Conservation (phyloP, 108 stramenopile species). For the Pseudonitzschia pungens region DNA sequence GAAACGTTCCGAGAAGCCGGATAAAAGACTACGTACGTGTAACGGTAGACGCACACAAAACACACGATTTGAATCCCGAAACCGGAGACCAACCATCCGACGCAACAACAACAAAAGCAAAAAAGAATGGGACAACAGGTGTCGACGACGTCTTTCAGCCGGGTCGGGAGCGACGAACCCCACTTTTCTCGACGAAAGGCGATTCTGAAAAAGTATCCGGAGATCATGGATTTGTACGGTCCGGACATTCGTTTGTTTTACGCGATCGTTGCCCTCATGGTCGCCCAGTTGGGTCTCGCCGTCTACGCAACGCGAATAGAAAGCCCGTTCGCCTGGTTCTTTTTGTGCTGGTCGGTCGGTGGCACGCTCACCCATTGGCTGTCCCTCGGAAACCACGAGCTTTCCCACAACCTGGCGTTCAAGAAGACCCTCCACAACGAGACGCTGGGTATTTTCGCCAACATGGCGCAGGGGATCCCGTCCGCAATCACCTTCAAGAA, state of each 20-base stretch:
- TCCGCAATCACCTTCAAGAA: constrained; percentile 85
- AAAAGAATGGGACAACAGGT: constrained; percentile 33
- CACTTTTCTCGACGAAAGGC: constrained; percentile 64
- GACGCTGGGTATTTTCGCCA: constrained; percentile 79
- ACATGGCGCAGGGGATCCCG: constrained; percentile 87
- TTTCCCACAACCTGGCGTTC: constrained; percentile 88
- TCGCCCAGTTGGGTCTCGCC: constrained; percentile 63
- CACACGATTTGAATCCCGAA: too few species aligned
- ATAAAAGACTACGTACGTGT: too few species aligned
- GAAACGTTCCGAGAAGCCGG: too few species aligned
- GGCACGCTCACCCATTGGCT: constrained; percentile 86
- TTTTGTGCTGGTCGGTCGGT: constrained; percentile 71
- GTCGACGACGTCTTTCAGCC: constrained; percentile 27
- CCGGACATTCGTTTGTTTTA: constrained; percentile 68
- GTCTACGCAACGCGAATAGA: constrained; percentile 40
- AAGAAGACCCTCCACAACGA: constrained; percentile 67
- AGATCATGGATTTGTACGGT: constrained; percentile 83
- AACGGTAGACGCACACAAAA: too few species aligned
- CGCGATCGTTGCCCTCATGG: constrained; percentile 53
- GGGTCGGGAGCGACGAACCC: constrained; percentile 46
- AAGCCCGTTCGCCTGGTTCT: constrained; percentile 18
- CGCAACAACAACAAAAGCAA: not conserved
- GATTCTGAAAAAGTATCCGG: constrained; percentile 77
- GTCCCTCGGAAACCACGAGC: constrained; percentile 89
- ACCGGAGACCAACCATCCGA: not conserved